A percentile compares a stretch with the other conserved stretches of the same genome.
Evolutionary conservation across 371 early-diverging fungal genomes (phyloP).

Genomic region (Rhizomucor pusillus): DNA sequence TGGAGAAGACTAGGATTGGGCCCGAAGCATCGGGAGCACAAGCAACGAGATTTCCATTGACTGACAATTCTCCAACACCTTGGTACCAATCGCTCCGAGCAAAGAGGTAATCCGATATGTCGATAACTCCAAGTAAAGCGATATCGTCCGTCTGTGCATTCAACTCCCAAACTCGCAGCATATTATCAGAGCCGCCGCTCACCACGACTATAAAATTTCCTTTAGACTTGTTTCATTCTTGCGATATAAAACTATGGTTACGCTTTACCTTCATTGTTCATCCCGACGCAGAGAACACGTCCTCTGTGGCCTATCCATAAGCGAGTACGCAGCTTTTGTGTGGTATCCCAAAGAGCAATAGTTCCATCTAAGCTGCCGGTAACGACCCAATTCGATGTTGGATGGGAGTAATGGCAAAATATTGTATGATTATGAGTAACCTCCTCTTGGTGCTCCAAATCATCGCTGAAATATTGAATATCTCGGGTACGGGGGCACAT

Average conservation of each 20-base stretch:
- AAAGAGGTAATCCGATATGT: conserved; percentile 39
- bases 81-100: conserved; percentile 50
- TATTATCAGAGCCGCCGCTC: conserved; percentile 56
- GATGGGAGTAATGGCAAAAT: conserved; percentile 48
- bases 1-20: conserved; percentile 52
- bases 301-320: conserved; percentile 55
- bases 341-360: conserved; percentile 51
- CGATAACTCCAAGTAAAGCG: conserved; percentile 39
- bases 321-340: conserved; percentile 22
- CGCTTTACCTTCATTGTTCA: conserved; percentile 47
- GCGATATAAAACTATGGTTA: background rate
- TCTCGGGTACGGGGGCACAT: conserved; percentile 32
- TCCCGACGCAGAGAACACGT: conserved; percentile 53
- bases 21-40: conserved; percentile 57
- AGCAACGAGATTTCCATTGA: conserved; percentile 49
- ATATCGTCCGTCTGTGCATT: background rate
- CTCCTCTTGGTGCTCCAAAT: conserved; percentile 4
- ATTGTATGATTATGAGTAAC: conserved; percentile 29
- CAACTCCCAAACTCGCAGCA: conserved; percentile 59
- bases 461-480: conserved; percentile 12
- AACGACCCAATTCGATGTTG: conserved; percentile 39
- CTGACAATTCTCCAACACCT: conserved; percentile 54
- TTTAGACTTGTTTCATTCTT: background rate
- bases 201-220: conserved; percentile 38
- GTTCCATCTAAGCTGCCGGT: conserved; percentile 58